A percentile compares a stretch with the other conserved stretches of the same genome.
Evolutionary conservation across 2,329 filamentous ascomycete species (phyloP).

Genomic region (Penicillium corylophilum): DNA sequence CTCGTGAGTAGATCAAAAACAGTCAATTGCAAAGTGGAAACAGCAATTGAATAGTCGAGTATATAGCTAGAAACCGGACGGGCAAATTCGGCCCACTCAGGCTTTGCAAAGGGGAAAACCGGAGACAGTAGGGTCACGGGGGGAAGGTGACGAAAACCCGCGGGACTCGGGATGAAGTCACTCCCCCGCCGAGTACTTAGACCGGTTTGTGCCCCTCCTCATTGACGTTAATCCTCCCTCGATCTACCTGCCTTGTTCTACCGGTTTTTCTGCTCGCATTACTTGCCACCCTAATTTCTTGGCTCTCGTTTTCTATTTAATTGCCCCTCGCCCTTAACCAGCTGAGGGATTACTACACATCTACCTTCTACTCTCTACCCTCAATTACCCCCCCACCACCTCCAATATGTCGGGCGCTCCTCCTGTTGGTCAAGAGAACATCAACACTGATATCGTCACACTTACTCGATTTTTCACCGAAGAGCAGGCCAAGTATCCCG

Average conservation of each 20-base stretch:
- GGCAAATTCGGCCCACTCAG: background rate
- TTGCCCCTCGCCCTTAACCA: background rate
- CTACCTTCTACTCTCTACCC: background rate
- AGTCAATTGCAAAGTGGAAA: background rate
- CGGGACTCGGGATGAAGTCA: conserved; percentile 14
- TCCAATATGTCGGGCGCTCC: conserved; percentile 40
- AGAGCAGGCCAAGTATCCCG: conserved; percentile 87
- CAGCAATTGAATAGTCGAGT: background rate
- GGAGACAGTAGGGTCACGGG: conserved; percentile 17
- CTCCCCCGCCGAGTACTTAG: conserved; percentile 17
- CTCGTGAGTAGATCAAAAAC: background rate
- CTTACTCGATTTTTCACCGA: conserved; percentile 94
- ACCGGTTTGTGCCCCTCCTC: conserved; percentile 17
- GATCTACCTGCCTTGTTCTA: conserved; percentile 9
- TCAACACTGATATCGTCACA: conserved; percentile 96
- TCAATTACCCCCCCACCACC: conserved; percentile 1
- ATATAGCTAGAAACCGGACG: background rate
- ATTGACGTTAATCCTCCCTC: conserved; percentile 16
- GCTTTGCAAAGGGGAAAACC: conserved; percentile 4
- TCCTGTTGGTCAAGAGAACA: conserved; percentile 65
- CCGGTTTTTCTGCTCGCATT: background rate
- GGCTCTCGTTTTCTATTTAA: background rate
- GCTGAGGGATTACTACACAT: conserved; percentile 3
- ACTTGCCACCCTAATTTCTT: background rate
- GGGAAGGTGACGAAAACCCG: conserved; percentile 26